phyloP scores from a whole-genome alignment of 208 protist genomes.

The Naegleria fowleri region DNA sequence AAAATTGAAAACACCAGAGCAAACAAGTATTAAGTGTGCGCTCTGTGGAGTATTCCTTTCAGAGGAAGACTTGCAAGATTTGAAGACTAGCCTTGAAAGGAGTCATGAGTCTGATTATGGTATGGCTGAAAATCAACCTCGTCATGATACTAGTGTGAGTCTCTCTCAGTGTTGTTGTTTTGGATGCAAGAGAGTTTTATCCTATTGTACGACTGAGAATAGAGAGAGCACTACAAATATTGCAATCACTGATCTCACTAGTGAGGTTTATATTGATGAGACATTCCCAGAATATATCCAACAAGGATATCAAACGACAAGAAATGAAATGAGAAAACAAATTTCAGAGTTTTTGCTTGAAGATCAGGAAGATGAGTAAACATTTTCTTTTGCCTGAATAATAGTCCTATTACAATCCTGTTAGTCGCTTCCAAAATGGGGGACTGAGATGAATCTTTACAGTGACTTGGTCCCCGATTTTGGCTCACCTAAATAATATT shows the following conservation, averaged over 20 bases:
- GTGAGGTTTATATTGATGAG: background rate
- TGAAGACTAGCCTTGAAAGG: background rate
- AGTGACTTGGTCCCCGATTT: too few species aligned
- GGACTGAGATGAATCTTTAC: too few species aligned
- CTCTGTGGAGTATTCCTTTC: background rate
- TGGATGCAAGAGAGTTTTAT: background rate
- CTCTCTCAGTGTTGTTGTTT: background rate
- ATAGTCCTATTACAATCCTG: too few species aligned
- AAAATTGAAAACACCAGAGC: conserved; percentile 3
- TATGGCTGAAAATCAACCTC: background rate
- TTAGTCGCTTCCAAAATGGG: too few species aligned
- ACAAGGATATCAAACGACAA: background rate
- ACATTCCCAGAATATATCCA: background rate
- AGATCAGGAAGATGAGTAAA: background rate
- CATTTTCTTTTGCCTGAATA: too few species aligned
- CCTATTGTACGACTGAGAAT: background rate
- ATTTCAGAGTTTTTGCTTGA: background rate
- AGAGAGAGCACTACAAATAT: background rate
- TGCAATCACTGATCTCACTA: background rate
- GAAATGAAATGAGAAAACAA: background rate
- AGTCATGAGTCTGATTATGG: background rate
- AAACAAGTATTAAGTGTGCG: background rate
- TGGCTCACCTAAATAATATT: too few species aligned
- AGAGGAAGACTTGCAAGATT: background rate
- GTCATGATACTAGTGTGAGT: background rate